phyloP scores from a whole-genome alignment of 345 rosid species.

The Acer negundo region DNA sequence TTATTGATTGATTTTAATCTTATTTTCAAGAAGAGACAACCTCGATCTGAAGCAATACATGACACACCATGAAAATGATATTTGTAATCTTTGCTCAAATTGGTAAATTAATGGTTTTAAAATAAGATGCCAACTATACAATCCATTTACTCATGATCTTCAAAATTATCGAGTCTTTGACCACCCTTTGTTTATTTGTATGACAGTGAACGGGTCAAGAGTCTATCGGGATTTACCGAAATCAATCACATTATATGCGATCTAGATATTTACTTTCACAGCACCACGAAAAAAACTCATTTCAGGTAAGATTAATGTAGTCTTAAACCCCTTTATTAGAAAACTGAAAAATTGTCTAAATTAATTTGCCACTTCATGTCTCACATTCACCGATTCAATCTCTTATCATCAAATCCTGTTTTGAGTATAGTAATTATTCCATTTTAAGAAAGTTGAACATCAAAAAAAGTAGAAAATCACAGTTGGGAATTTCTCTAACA shows the following conservation, averaged over 20 bases:
- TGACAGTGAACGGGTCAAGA: too few species aligned
- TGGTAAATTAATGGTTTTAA: background rate
- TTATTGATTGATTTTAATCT: background rate
- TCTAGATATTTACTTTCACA: too few species aligned
- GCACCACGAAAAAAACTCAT: too few species aligned
- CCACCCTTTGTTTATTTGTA: background rate
- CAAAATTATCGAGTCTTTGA: conserved; percentile 11
- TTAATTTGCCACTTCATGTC: background rate
- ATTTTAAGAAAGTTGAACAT: background rate
- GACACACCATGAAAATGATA: background rate
- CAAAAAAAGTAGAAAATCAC: too few species aligned
- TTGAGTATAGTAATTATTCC: background rate
- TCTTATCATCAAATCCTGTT: background rate
- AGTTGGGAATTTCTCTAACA: too few species aligned
- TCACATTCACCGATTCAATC: background rate
- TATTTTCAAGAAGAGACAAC: background rate
- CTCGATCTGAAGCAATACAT: background rate
- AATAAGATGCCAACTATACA: background rate
- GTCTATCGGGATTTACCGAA: too few species aligned
- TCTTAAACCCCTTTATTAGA: background rate
- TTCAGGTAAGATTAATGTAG: background rate
- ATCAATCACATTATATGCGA: too few species aligned
- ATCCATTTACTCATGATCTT: background rate
- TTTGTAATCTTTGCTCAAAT: background rate
- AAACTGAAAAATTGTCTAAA: background rate